Base-by-base conservation (phyloP, 2,329 filamentous ascomycete species). In the Pestalotiopsis fici region DNA sequence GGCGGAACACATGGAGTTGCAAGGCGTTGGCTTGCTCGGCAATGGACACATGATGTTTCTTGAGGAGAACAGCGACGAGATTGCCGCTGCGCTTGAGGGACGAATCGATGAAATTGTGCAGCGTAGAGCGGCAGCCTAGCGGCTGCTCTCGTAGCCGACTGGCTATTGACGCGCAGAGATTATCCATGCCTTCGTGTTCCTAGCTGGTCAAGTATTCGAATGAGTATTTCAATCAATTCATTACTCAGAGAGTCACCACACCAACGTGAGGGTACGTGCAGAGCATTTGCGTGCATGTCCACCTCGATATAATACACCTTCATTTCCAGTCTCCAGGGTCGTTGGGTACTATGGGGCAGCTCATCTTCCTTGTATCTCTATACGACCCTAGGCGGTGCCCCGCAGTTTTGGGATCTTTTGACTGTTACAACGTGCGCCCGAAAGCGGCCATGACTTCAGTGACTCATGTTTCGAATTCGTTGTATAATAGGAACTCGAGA, bases 31-130 rank as follows among this genome's bases (percentile, higher is more conserved):
- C 3, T 78, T 85, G 43, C 69, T 74, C 47, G 83, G 83, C 7
- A 85, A 85, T 67, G 82, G 80, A 0, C 83, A 85, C 73, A 80
- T 85, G 79, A 78, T 83, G 66, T 83, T 85, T 68, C 74, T 85
- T 76, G 83, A 85, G 76, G 80, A 78, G 75, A 86, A 86, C 70
- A 85, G 80, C 65, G 73, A 80, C 67, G 69, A 78, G 56, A 81
- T 84, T 59, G 76, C 74, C 2, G 70, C 39, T 13, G 70, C 77
- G 18, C 67, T 80, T 21, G 68, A 74, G 18, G 55, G 21, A 5
- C 77, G 77, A 77, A 75, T 77, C 37, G 64, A 39, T 28, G 25
- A 65, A 12, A 28, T 47, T 21, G 1, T 35, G 28, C 13, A 13
- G 7, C 6, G 15, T 1, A 50, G 21, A 21, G 5, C n/a, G 9